Percentiles rank a stretch among this genome's conserved stretches.
phyloP scores from a whole-genome alignment of 306 rosid species.

The Ormosia semicastrata region DNA sequence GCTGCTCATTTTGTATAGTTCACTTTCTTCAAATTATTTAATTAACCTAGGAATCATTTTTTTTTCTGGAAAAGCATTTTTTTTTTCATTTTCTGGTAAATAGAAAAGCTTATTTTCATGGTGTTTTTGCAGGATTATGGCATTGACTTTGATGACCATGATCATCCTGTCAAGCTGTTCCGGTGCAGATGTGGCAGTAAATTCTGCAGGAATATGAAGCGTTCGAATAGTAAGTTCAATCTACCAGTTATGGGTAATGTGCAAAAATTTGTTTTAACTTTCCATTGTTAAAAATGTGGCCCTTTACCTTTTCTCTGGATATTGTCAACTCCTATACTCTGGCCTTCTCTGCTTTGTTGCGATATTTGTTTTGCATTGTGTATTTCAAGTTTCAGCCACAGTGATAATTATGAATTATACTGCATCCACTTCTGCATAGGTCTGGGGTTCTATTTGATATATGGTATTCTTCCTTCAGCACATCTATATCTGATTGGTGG shows the following conservation, averaged over 20 bases:
- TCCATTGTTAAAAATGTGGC: not conserved
- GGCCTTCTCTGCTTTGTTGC: not conserved
- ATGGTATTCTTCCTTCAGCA: not conserved
- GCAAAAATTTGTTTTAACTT: not conserved
- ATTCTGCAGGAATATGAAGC: constrained; percentile 84
- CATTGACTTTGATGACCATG: constrained; percentile 78
- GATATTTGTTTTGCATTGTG: not conserved
- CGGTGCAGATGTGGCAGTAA: constrained; percentile 85
- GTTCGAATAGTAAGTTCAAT: constrained; percentile 58
- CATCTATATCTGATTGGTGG: not conserved
- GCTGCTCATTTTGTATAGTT: not conserved
- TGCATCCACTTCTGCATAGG: not conserved
- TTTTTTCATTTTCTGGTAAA: not conserved
- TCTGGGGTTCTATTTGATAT: not conserved
- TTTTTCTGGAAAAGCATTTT: not conserved
- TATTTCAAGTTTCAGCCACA: not conserved
- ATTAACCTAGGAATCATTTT: not conserved
- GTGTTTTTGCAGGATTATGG: constrained; percentile 79
- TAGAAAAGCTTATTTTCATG: constrained; percentile 7
- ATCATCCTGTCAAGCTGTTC: constrained; percentile 59
- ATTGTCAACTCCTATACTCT: not conserved
- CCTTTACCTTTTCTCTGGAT: not conserved
- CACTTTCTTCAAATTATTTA: not conserved
- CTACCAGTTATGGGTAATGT: not conserved
- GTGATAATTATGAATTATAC: not conserved